A percentile compares a stretch with the other conserved stretches of the same genome.
Evolutionary conservation across 805 yeast species (phyloP).

Genomic region (Isabelozyma heimii): DNA sequence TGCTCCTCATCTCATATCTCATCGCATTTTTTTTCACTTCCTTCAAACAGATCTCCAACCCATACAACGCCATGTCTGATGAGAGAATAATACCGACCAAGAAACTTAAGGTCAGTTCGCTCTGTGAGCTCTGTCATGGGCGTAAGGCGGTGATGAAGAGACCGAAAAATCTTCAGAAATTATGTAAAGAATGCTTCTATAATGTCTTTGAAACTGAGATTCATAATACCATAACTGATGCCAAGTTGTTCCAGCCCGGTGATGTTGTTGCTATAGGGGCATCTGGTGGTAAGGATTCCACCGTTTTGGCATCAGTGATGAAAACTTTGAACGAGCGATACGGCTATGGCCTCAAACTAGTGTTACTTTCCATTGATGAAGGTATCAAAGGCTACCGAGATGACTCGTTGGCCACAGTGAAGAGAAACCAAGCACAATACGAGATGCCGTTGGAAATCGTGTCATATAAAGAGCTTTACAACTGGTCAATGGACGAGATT

Average conservation of each 20-base stretch:
- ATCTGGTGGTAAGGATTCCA: slow-evolving; percentile 97
- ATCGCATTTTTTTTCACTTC: background rate
- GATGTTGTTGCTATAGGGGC: slow-evolving; percentile 97
- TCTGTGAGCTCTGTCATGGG: slow-evolving; percentile 81
- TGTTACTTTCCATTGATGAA: slow-evolving; percentile 86
- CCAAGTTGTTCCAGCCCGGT: slow-evolving; percentile 70
- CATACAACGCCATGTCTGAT: slow-evolving; percentile 2
- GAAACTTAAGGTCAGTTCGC: slow-evolving; percentile 36
- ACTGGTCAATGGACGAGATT: slow-evolving; percentile 99
- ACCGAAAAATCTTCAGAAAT: slow-evolving; percentile 86
- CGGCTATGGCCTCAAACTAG: slow-evolving; percentile 82
- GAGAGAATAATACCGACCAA: slow-evolving; percentile 6
- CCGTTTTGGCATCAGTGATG: slow-evolving; percentile 86
- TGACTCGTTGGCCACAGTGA: slow-evolving; percentile 95
- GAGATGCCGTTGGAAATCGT: slow-evolving; percentile 76
- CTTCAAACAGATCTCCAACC: background rate
- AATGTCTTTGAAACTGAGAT: slow-evolving; percentile 92
- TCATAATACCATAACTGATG: slow-evolving; percentile 78
- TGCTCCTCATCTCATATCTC: background rate
- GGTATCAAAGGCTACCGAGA: slow-evolving; percentile 97
- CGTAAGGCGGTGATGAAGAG: slow-evolving; percentile 85
- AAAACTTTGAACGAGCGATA: slow-evolving; percentile 86
- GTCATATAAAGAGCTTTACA: slow-evolving; percentile 82
- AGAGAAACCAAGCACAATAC: slow-evolving; percentile 85
- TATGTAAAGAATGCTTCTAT: slow-evolving; percentile 89